Conservation (phyloP, 352 stramenopile genomes). For the Pythium dissimile region DNA sequence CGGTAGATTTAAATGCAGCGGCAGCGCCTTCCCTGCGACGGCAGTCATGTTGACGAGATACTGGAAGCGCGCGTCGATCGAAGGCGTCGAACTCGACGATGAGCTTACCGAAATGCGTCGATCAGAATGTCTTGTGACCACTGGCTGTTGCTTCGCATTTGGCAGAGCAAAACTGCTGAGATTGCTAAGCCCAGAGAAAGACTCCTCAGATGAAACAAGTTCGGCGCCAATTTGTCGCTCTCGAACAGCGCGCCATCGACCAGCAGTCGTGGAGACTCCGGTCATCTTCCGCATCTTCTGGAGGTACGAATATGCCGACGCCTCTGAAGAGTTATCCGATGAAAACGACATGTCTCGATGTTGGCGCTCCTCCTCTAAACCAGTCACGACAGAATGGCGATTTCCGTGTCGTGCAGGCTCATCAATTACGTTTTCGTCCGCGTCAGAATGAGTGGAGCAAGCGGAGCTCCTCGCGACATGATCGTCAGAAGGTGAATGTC, state of each 20-base stretch:
- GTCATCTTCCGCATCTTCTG: conserved; percentile 10
- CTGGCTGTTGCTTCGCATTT: too few species aligned
- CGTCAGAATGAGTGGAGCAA: too few species aligned
- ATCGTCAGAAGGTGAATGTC: too few species aligned
- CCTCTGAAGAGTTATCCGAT: conserved; percentile 21
- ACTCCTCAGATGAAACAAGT: neutral
- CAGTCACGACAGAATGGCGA: too few species aligned
- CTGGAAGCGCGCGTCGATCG: conserved; percentile 39
- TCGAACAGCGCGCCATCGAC: neutral
- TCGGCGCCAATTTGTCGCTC: neutral
- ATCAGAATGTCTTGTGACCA: neutral
- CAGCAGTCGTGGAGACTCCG: neutral
- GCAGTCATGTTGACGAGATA: conserved; percentile 51
- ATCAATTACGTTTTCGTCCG: too few species aligned
- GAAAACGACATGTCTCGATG: conserved; percentile 14
- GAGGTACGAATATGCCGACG: conserved; percentile 19
- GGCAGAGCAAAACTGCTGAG: neutral
- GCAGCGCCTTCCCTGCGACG: conserved; percentile 33
- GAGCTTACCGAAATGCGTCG: conserved; percentile 13
- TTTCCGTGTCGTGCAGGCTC: too few species aligned
- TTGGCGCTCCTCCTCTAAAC: neutral
- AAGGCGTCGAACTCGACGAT: conserved; percentile 43
- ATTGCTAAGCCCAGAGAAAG: neutral
- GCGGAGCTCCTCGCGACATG: too few species aligned
- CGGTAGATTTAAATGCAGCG: conserved; percentile 42